Evolutionary conservation across 345 rosid genomes (phyloP), one percentile per base, ranked within the genome.

Genomic region (Psidium friedrichsthalianum): DNA sequence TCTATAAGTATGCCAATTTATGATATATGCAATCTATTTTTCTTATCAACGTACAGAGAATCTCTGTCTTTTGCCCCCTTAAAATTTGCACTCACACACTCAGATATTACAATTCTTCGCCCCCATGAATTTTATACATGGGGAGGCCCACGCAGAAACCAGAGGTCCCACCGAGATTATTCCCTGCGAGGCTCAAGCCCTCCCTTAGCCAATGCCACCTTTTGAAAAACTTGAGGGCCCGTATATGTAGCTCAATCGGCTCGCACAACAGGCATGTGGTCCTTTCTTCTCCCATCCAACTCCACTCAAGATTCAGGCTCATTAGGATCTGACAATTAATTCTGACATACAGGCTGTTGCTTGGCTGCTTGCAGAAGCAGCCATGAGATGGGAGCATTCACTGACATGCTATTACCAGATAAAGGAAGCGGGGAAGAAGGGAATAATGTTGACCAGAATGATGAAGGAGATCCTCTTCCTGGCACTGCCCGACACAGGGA

Each of bases 321-420:
- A 36, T 6, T 11, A 40, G 55, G 36, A 85, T 64, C 53, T 82
- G 18, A 74, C 84, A 52, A 32, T 74, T 29, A 69, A 88, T 82
- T 83, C 85, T 86, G 57, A 86, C 85, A 36, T 89, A 90, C 83
- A 97, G 98, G 98, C 98, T 90, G 99, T 96, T 97, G 99, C 91
- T 89, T 97, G 91, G 98, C 96, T 88, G 99, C 98, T 88, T 96
- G 99, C 94, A 96, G 94, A 97, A 95, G 92, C 94, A n/a, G 96
- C 88, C 99, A 97, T 87, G 99, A 97, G 92, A 94, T 97, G 99
- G 99, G 98, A 86, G 98, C 98, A 69, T 97, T 97, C 91, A 97
- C 98, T 53, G 99, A 97, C 91, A 96, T 94, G 98, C 94, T 97
- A 83, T 94, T 97, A 89, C 99, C 99, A 12, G 99, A 97, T 91